Evolutionary conservation across 805 yeast genomes (phyloP), one percentile per base, ranked within the genome.

Genomic region (Starmera caribaea): DNA sequence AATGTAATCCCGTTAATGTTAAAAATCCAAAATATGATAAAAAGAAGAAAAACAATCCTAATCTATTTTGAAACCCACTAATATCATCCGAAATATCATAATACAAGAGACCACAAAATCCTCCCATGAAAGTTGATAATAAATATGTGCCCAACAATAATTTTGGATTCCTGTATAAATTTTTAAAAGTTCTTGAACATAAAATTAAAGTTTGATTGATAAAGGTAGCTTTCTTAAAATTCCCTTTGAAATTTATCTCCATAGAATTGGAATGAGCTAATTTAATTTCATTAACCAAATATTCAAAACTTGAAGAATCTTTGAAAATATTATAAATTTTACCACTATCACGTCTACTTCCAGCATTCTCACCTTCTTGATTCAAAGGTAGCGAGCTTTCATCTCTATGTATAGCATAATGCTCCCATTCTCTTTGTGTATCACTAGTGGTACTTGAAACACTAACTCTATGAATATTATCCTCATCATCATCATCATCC

Each of bases 1-100:
- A 76, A 48, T 88, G 90, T 39, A 92, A 66, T 0, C 97, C 94
- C 0, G 97, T 90, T 52, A 92, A 70, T 0, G 97, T 82, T 1
- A 95, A 81, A 59, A 92, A 92, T 0, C 98, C 98, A 66, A 92
- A 89, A 52, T 89, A 74, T 3, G 97, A 86, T 44, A 92, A 68
- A 38, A 89, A 62, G 59, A 92, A 92, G 67, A 92, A 90, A 61
- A 92, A 92, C 43, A 92, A 66, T 0, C 98, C 98, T 47, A 92
- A 69, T 50, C 98, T 72, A 61, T 92, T 92, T 59, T 92, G 98
- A 68, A 92, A 92, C 0, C 98, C 98, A 52, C 95, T 79, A 40
- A 92, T 90, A 57, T 90, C 96, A 55, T 87, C 83, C 33, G 79
- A 67, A 21, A 90, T 79, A 53, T 87, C 71, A 62, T 80, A 90